phyloP scores from a whole-genome alignment of 495 filamentous ascomycete genomes.

The Podospora pseudoanserina region DNA sequence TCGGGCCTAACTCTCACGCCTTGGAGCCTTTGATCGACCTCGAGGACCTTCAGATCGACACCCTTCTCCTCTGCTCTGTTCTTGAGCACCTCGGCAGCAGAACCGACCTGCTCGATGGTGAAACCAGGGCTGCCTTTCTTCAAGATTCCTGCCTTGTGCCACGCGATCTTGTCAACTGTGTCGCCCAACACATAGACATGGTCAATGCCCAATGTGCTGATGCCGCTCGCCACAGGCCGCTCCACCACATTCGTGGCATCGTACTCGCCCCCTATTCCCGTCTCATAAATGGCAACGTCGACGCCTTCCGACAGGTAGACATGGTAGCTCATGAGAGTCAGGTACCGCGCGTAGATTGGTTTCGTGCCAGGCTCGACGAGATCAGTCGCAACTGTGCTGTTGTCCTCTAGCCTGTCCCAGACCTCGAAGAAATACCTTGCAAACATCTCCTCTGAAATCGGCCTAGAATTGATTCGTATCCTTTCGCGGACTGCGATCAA shows the following conservation, averaged over 20 bases:
- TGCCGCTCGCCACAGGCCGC: slow-evolving; percentile 66
- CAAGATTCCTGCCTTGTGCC: slow-evolving; percentile 95
- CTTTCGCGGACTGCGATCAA: slow-evolving; percentile 84
- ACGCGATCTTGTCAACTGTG: slow-evolving; percentile 88
- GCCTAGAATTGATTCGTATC: slow-evolving; percentile 74
- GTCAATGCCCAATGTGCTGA: slow-evolving; percentile 87
- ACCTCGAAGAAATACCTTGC: slow-evolving; percentile 84
- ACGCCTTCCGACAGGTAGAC: slow-evolving; percentile 78
- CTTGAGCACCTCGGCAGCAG: slow-evolving; percentile 64
- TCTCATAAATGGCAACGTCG: slow-evolving; percentile 82
- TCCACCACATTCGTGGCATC: slow-evolving; percentile 90
- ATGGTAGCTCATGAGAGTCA: slow-evolving; percentile 88
- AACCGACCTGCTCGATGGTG: slow-evolving; percentile 64
- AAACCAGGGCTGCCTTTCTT: slow-evolving; percentile 69
- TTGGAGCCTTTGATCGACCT: slow-evolving; percentile 59
- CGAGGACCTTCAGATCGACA: slow-evolving; percentile 58
- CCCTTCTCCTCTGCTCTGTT: slow-evolving; percentile 67
- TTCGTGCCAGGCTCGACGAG: slow-evolving; percentile 45
- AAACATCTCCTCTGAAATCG: slow-evolving; percentile 72
- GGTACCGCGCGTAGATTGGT: slow-evolving; percentile 85
- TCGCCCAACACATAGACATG: slow-evolving; percentile 74
- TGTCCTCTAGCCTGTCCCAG: slow-evolving; percentile 69
- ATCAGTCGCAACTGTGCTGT: slow-evolving; percentile 25
- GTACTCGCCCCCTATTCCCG: slow-evolving; percentile 89
- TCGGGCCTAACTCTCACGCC: slow-evolving; percentile 69